Evolutionary conservation across 306 rosid genomes (phyloP), one percentile per base, ranked within the genome.

Genomic region (Casuarina glauca): DNA sequence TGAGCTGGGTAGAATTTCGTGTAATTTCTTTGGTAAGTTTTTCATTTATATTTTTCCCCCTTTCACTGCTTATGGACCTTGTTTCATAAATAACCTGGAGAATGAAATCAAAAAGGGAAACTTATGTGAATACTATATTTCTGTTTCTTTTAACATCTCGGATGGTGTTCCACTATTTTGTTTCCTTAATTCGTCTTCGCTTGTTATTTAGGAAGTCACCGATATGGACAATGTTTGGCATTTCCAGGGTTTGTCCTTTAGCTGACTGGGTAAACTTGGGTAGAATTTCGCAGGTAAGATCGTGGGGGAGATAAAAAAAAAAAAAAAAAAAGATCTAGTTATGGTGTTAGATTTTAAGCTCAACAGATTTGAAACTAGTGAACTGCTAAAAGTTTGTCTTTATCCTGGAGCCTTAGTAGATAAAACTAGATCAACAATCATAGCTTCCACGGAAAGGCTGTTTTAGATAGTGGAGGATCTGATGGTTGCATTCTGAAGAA

Each of bases 51-150:
- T 74, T 76, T 20, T 11, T 66, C 36, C 6, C 11, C 5, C 63
- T 69, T 63, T 42, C 77, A 46, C 71, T 76, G 72, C 87, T 58
- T 76, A 38, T 73, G 85, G 74, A 78, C 81, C 81, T 36, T 91
- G 97, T 91, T 81, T 75, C 81, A 93, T 91, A 93, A 93, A 93
- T 93, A 93, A 93, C 70, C 75, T 88, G 96, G 89, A 85, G 87
- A 80, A 57, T 78, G 84, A 73, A 85, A 67, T 77, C 67, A 46
- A 78, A 86, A 80, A 87, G 83, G 80, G 74, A 86, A 77, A 74
- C 4, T 85, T 73, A 38, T 93, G 90, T 93, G 85, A 70, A 88
- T 91, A 76, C 35, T 44, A 71, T 73, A 75, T 66, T 76, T 53
- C 39, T 76, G 85, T 61, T 70, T 36, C 62, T 46, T 46, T 26